Evolutionary conservation across 495 filamentous ascomycete species (phyloP).

Genomic region (Hyaloscypha variabilis): DNA sequence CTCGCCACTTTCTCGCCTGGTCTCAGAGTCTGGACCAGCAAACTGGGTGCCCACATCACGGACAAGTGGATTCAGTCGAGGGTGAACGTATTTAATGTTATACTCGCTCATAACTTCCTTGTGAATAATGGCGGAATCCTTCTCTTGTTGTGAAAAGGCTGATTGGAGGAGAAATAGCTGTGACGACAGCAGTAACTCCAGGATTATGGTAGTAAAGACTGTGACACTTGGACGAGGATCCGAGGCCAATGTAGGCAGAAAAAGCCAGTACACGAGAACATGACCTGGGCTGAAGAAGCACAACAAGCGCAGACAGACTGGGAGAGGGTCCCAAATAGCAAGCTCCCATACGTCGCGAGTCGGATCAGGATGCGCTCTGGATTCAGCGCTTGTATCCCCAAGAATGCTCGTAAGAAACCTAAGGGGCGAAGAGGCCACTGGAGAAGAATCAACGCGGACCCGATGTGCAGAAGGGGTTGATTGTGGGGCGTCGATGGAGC

Average conservation of each 20-base stretch:
- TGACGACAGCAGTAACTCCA: conserved; percentile 71
- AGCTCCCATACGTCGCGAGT: conserved; percentile 94
- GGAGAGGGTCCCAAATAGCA: conserved; percentile 88
- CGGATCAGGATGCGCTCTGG: conserved; percentile 81
- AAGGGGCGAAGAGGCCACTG: conserved; percentile 75
- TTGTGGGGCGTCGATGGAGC: conserved; percentile 70
- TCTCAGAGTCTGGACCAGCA: conserved; percentile 35
- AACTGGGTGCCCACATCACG: conserved; percentile 85
- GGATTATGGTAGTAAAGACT: conserved; percentile 74
- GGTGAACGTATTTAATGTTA: conserved; percentile 92
- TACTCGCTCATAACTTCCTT: conserved; percentile 95
- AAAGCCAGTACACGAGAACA: conserved; percentile 83
- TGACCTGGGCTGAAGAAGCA: conserved; percentile 93
- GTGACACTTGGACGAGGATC: conserved; percentile 83
- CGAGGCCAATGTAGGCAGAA: conserved; percentile 73
- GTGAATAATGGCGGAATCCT: conserved; percentile 81
- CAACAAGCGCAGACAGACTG: conserved; percentile 80
- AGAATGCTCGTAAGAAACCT: conserved; percentile 74
- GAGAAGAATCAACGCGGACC: conserved; percentile 88
- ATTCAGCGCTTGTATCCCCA: conserved; percentile 59
- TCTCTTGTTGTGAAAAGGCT: conserved; percentile 79
- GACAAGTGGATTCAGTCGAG: conserved; percentile 76
- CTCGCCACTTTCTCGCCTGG: neutral
- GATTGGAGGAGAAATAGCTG: conserved; percentile 74
- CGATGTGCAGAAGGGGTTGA: conserved; percentile 86